These are phyloP conservation scores for Gracilaria domingensis DNA, from an alignment of 23 red algal species.

Conservation along the genomic window DNA sequence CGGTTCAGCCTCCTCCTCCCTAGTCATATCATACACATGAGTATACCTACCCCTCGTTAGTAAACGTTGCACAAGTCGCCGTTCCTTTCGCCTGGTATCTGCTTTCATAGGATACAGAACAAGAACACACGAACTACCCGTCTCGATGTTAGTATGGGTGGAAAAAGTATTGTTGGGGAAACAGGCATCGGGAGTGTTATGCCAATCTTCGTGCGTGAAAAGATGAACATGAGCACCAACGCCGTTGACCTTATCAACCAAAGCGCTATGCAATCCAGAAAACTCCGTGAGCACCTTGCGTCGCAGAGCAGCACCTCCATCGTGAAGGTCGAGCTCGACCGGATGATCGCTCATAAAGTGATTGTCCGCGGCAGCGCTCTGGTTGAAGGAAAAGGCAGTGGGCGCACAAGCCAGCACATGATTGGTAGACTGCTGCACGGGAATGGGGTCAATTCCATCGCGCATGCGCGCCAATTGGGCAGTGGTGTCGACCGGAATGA, in stretches of 20 bases:
- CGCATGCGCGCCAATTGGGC: slow-evolving; percentile 37
- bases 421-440: slow-evolving; percentile 94
- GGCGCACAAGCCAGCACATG: slow-evolving; percentile 93
- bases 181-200: slow-evolving; percentile 93
- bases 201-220: slow-evolving; percentile 93
- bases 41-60: slow-evolving; percentile 80
- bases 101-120: slow-evolving; percentile 97
- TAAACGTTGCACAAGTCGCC: slow-evolving; percentile 87
- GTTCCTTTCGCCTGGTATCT: slow-evolving; percentile 83
- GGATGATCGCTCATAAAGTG: slow-evolving; percentile 77
- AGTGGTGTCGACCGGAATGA: slow-evolving; percentile 72
- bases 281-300: slow-evolving; percentile 81
- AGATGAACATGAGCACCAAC: slow-evolving; percentile 90
- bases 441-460: slow-evolving; percentile 56
- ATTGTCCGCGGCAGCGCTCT: slow-evolving; percentile 88
- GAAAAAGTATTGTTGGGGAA: slow-evolving; percentile 99
- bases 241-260: slow-evolving; percentile 48
- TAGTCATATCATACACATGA: slow-evolving; percentile 85
- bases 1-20: slow-evolving; percentile 65
- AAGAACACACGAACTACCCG: slow-evolving; percentile 80
- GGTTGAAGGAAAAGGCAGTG: slow-evolving; percentile 86
- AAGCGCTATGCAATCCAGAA: slow-evolving; percentile 62
- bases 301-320: slow-evolving; percentile 21
- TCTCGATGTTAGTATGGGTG: slow-evolving; percentile 84
- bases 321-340: neutral